Conservation (phyloP, 176 grass and related monocot species). For the Raddia guianensis region DNA sequence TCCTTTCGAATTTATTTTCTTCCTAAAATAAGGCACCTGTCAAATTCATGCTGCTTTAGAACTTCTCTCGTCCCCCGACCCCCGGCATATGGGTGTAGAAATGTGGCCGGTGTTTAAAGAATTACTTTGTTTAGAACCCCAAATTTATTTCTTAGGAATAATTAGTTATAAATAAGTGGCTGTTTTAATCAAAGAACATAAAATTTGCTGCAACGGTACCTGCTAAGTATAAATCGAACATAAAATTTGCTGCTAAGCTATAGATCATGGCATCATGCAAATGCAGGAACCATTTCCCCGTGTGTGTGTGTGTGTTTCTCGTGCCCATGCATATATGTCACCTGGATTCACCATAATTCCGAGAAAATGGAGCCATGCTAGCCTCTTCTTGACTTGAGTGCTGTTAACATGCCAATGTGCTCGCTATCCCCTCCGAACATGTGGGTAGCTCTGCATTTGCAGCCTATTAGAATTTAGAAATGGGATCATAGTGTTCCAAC, state of each 20-base stretch:
- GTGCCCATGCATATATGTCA: neutral
- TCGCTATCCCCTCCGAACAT: neutral
- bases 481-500: slow-evolving; percentile 22
- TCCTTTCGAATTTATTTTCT: no score
- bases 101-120: no score
- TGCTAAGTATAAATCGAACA: neutral
- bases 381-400: slow-evolving; percentile 8
- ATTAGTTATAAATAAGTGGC: no score
- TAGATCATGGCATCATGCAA: no score
- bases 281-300: neutral
- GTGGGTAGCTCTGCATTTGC: neutral
- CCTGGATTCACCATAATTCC: neutral
- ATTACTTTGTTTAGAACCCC: no score
- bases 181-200: neutral
- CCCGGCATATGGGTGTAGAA: no score
- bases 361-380: slow-evolving; percentile 28
- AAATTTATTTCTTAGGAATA: no score
- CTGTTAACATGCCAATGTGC: slow-evolving; percentile 14
- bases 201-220: neutral
- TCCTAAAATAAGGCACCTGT: no score
- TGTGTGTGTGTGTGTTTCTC: neutral
- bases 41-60: no score
- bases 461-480: neutral
- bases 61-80: no score
- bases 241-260: neutral